phyloP scores from a whole-genome alignment of 2,329 filamentous ascomycete species.

The Diaporthe citriasiana region DNA sequence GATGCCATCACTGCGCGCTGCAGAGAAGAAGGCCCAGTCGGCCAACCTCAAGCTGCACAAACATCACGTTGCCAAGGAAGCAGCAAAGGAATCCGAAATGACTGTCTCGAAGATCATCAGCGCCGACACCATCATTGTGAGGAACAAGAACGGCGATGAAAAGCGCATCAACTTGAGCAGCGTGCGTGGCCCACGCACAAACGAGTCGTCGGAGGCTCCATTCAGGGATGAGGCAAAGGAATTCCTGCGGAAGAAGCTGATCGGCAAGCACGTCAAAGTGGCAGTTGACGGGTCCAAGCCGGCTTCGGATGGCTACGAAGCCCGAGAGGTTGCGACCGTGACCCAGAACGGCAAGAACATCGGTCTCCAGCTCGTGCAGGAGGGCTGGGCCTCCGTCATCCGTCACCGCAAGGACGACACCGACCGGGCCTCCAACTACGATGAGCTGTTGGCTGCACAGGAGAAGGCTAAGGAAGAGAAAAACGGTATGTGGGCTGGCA shows the following conservation, averaged over 20 bases:
- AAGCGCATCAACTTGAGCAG: constrained; percentile 94
- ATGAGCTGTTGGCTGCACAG: constrained; percentile 85
- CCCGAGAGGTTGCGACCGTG: constrained; percentile 93
- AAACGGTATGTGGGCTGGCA: constrained; percentile 96
- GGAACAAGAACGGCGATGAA: constrained; percentile 86
- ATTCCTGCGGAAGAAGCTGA: constrained; percentile 91
- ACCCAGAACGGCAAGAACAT: constrained; percentile 88
- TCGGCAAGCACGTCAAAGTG: constrained; percentile 94
- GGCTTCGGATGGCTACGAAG: constrained; percentile 90
- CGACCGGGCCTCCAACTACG: constrained; percentile 94
- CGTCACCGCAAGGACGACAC: constrained; percentile 95
- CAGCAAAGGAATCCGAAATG: constrained; percentile 79
- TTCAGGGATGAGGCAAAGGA: constrained; percentile 97
- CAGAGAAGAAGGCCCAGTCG: constrained; percentile 87
- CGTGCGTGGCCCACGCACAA: constrained; percentile 90
- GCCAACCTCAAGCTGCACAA: constrained; percentile 85
- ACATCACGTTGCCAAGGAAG: constrained; percentile 80
- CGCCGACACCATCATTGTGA: constrained; percentile 89
- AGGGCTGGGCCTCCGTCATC: constrained; percentile 93
- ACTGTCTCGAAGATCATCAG: constrained; percentile 87
- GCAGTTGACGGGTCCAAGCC: constrained; percentile 92
- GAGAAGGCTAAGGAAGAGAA: constrained; percentile 86
- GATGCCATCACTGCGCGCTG: constrained; percentile 87
- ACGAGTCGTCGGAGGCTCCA: constrained; percentile 87
- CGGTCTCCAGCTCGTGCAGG: constrained; percentile 87